Conservation (phyloP, 2,329 filamentous ascomycete genomes). For the Exophiala viscosa region DNA sequence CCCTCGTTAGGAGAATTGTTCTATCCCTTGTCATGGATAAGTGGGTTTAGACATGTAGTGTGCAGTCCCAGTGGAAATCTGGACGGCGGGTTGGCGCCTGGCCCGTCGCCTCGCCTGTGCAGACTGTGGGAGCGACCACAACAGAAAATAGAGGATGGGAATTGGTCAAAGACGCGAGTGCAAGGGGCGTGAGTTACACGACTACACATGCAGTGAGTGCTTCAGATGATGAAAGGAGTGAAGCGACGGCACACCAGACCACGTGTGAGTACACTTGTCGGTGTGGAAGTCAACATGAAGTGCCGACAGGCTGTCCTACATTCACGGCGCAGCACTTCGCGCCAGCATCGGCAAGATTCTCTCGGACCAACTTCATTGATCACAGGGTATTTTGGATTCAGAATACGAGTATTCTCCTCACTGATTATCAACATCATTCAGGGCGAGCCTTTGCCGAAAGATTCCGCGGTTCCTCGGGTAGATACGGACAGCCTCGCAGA, state of each 20-base stretch:
- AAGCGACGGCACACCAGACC: not conserved
- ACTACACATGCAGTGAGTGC: conserved; percentile 4
- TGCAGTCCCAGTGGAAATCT: too few relatives aligned
- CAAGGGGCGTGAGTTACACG: not conserved
- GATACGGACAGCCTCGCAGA: conserved; percentile 15
- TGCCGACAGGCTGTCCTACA: not conserved
- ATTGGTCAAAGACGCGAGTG: not conserved
- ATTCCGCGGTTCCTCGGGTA: conserved; percentile 10
- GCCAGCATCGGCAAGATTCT: too few relatives aligned
- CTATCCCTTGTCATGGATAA: too few relatives aligned
- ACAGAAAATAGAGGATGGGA: not conserved
- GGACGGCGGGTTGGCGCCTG: too few relatives aligned
- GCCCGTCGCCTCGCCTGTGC: too few relatives aligned
- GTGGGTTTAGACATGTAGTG: too few relatives aligned
- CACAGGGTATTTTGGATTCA: too few relatives aligned
- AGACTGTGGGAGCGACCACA: not conserved
- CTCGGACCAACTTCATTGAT: too few relatives aligned
- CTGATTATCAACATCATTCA: not conserved
- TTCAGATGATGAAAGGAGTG: conserved; percentile 2
- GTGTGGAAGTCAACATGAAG: not conserved
- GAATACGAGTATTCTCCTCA: too few relatives aligned
- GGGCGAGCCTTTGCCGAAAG: conserved; percentile 9
- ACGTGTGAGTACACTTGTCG: conserved; percentile 1
- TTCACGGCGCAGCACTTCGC: not conserved
- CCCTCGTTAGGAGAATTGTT: not conserved